Base-by-base conservation (phyloP, 768 basidiomycete genomes). In the Lactarius sp. region DNA sequence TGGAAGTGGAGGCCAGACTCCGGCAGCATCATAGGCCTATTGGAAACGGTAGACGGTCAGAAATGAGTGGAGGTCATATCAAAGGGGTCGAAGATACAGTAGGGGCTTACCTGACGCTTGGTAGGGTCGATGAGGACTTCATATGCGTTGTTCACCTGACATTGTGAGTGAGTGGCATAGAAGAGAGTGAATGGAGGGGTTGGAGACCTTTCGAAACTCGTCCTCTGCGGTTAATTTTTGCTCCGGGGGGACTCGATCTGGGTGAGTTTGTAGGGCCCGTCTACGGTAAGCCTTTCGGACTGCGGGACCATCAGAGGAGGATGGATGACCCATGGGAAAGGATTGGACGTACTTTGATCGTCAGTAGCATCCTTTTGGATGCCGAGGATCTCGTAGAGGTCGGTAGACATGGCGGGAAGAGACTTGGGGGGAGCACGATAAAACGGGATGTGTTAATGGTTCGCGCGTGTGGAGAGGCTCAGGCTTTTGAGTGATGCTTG, bases 211-310 rank as follows among this genome's bases (percentile, higher is more conserved):
- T 59, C 79, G 75, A 62, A 82, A 82, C 59, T 81, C 74, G 60
- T 90, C 90, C 69, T 85, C 87, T 6, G 87, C 81, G 0, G 69
- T 64, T 8, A 78, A 71, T 71, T 85, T 90, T n/a, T 90, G 80
- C 8, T 78, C 80, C 13, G 78, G 67, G n/a, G 80, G 80, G 2
- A 88, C 77, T 51, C 90, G 79, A 70, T 92, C 90, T 6, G 90
- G 90, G 71, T 92, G 90, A 3, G 88, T 92, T 61, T 84, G 77
- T 34, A 92, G 71, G 2, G 90, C 90, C 70, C 76, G 81, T 74
- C 78, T 83, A 73, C 81, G 85, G 79, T 92, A 92, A n/a, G 90
- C 90, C 69, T 81, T 88, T 65, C 87, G 83, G 66, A 92, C 89
- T 92, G 65, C 42, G 27, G 49, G 36, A 22, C 8, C 8, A 10